A percentile compares a stretch with the other conserved stretches of the same genome.
phyloP scores from a whole-genome alignment of 495 filamentous ascomycete species.

The Penicillium lagena region DNA sequence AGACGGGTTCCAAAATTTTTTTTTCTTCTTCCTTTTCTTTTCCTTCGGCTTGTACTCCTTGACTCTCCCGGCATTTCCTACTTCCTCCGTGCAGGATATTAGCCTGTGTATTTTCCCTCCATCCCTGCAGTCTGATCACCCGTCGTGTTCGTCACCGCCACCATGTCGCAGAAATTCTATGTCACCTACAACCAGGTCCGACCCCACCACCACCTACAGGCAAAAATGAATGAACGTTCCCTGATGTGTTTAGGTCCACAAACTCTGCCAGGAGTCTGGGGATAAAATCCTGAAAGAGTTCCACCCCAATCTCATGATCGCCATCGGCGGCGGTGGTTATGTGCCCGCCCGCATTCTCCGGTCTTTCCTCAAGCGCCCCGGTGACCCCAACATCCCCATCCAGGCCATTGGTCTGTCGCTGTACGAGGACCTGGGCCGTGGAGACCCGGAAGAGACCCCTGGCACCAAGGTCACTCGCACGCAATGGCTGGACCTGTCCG shows the following conservation, averaged over 20 bases:
- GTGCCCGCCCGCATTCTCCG: slow-evolving; percentile 95
- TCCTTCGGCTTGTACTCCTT: too few relatives aligned
- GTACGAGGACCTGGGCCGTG: slow-evolving; percentile 73
- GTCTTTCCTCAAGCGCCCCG: slow-evolving; percentile 90
- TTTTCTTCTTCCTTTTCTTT: too few relatives aligned
- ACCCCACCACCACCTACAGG: too few relatives aligned
- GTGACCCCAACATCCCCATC: slow-evolving; percentile 92
- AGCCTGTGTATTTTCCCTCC: not conserved
- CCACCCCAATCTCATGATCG: slow-evolving; percentile 93
- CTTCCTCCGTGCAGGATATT: not conserved
- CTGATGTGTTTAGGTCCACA: slow-evolving; percentile 67
- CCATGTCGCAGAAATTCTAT: slow-evolving; percentile 85
- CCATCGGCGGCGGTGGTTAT: slow-evolving; percentile 96
- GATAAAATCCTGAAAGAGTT: slow-evolving; percentile 74
- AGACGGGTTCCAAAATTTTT: too few relatives aligned
- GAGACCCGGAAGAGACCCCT: slow-evolving; percentile 59
- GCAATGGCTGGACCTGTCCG: slow-evolving; percentile 93
- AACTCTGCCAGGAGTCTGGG: slow-evolving; percentile 84
- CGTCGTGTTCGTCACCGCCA: slow-evolving; percentile 17
- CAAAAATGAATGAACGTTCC: slow-evolving; percentile 15
- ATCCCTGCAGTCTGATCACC: too few relatives aligned
- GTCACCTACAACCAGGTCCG: slow-evolving; percentile 90
- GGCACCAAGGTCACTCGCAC: slow-evolving; percentile 96
- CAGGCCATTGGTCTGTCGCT: slow-evolving; percentile 97
- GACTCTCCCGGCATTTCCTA: not conserved